Base-by-base conservation (phyloP, 164 flowering plant genomes). In the Piper betle region DNA sequence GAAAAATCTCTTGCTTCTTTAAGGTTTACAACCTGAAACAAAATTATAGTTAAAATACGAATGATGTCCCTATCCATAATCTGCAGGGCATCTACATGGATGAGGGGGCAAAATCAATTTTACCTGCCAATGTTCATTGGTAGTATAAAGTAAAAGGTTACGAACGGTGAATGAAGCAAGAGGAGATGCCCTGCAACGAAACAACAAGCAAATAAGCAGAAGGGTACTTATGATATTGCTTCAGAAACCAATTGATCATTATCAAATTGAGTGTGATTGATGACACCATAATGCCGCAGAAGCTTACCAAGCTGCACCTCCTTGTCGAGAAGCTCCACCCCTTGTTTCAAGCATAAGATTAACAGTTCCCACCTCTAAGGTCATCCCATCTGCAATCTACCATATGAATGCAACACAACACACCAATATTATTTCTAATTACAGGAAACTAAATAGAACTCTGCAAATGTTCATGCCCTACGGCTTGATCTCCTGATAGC, bases 351-450 rank as follows among this genome's bases (percentile, higher is more conserved):
- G 81, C 61, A 93, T 66, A 66, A 93, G 91, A 75, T 93, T 93
- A 69, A 90, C 97, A 53, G 84, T 86, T 11, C 73, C 72, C 58
- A 93, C 85, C 78, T 86, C 81, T 68, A 93, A 12, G 61, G 92
- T 90, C 99, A 93, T 93, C 63, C 99, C 99, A 80, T 90, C 99
- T 68, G 99, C 99, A 78, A 93, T 90, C 97, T 93, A 71, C 16
- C 58, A 65, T 12, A 46, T 46, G 50, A 15, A 46, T 10, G 15
- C 50, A 46, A 46, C 15, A 46, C 50, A 46, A 46, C 11, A 46
- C 0, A 1, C 15, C 33, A 25, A 25, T 46, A 46, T 46, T 10
- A 46, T 46, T 9, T 46, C 15, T 10, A 10, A 10, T 12, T 46
- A 11, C 50, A 46, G 11, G 15, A 12, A 46, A 46, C 5, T 46